Evolutionary conservation across 1,139 yeast genomes (phyloP).

Genomic region (Cylindricascospora bacillispora): DNA sequence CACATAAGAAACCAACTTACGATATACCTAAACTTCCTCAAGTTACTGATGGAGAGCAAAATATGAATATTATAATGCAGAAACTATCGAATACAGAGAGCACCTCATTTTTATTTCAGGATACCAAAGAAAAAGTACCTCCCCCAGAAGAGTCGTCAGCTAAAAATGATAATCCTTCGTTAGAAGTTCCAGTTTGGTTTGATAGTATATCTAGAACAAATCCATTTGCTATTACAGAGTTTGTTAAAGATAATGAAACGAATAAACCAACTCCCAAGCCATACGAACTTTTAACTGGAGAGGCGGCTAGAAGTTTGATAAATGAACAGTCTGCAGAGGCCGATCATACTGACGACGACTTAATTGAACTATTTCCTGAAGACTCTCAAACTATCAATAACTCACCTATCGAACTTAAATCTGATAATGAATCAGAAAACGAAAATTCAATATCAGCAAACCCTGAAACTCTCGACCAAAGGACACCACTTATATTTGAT

Average conservation of each 20-base stretch:
- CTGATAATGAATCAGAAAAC: conserved; percentile 3
- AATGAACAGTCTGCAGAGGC: too few species aligned
- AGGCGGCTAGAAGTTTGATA: background rate
- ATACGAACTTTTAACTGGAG: background rate
- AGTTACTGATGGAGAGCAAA: conserved; percentile 17
- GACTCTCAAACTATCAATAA: conserved; percentile 1
- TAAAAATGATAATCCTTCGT: conserved; percentile 1
- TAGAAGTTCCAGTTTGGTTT: conserved; percentile 13
- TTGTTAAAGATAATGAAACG: conserved; percentile 10
- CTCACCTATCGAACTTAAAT: background rate
- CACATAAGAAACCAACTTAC: too few species aligned
- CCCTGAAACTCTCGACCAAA: background rate
- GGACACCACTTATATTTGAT: conserved; percentile 28
- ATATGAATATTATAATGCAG: conserved; percentile 11
- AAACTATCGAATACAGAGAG: conserved; percentile 15
- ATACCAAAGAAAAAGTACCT: conserved; percentile 1
- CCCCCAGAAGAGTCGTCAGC: conserved; percentile 3
- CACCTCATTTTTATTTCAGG: conserved; percentile 6
- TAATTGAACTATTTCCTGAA: too few species aligned
- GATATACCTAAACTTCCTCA: too few species aligned
- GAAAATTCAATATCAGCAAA: too few species aligned
- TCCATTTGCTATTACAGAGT: conserved; percentile 11
- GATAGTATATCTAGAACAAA: conserved; percentile 8
- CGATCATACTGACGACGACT: background rate
- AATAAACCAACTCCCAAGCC: too few species aligned